Conservation (phyloP, 2,329 filamentous ascomycete species). For the Coniella vitis region DNA sequence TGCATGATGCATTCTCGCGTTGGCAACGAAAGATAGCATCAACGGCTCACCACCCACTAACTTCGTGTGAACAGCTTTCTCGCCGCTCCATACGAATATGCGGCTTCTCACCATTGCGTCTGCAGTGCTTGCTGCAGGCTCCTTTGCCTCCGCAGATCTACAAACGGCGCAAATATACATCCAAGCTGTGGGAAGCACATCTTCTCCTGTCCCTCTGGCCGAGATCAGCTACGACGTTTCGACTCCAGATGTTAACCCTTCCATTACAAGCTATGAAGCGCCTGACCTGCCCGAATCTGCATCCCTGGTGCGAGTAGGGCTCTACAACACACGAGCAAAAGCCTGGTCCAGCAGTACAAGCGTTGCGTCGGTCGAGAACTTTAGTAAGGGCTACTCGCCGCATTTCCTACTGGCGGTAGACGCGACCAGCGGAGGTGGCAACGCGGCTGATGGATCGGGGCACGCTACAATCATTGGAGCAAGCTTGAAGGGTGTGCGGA, state of each 20-base stretch:
- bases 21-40: background rate
- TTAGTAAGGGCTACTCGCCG: conserved; percentile 54
- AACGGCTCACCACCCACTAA: background rate
- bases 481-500: conserved; percentile 46
- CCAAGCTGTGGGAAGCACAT: conserved; percentile 37
- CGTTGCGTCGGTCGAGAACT: conserved; percentile 49
- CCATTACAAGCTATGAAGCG: conserved; percentile 48
- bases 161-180: conserved; percentile 47
- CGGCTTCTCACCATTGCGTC: conserved; percentile 12
- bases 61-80: background rate
- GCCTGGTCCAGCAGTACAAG: conserved; percentile 50
- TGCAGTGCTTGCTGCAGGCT: conserved; percentile 33
- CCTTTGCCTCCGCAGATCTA: conserved; percentile 32
- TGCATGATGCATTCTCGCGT: background rate
- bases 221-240: conserved; percentile 47
- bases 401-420: conserved; percentile 48
- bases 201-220: conserved; percentile 41
- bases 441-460: conserved; percentile 9
- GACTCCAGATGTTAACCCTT: conserved; percentile 31
- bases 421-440: conserved; percentile 16
- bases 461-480: conserved; percentile 42
- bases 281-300: conserved; percentile 43
- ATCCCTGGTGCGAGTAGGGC: conserved; percentile 49
- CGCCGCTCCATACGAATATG: conserved; percentile 15
- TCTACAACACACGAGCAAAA: conserved; percentile 42